Percentiles rank a stretch among this genome's conserved stretches.
Conservation (phyloP, 2,329 filamentous ascomycete genomes). For the Cladosporium sphaerospermum region DNA sequence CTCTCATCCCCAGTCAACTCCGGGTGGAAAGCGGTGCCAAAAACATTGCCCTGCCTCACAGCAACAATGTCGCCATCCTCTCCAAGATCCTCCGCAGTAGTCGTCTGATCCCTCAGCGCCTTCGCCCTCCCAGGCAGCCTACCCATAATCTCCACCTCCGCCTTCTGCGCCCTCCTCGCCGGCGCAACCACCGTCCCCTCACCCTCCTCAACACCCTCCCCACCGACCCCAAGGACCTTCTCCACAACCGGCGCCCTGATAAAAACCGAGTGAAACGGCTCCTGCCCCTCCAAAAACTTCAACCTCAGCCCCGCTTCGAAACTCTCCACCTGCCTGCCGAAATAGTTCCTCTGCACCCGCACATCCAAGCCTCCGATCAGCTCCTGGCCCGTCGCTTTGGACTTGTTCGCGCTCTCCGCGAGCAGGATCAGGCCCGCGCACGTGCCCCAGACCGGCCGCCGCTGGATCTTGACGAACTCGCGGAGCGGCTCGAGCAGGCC, state of each 20-base stretch:
- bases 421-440: slow-evolving; percentile 92
- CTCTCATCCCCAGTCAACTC: slow-evolving; percentile 82
- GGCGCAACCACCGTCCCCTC: slow-evolving; percentile 52
- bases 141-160: slow-evolving; percentile 54
- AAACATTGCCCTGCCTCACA: slow-evolving; percentile 81
- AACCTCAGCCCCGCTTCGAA: slow-evolving; percentile 72
- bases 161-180: slow-evolving; percentile 41
- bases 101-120: slow-evolving; percentile 42
- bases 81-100: slow-evolving; percentile 40
- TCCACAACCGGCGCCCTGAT: slow-evolving; percentile 94
- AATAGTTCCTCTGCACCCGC: slow-evolving; percentile 87
- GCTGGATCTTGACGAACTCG: slow-evolving; percentile 79
- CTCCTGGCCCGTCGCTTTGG: slow-evolving; percentile 86
- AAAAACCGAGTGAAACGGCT: slow-evolving; percentile 75
- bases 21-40: slow-evolving; percentile 93
- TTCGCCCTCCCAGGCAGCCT: slow-evolving; percentile 48
- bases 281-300: slow-evolving; percentile 53
- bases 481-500: slow-evolving; percentile 76
- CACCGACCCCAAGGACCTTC: slow-evolving; percentile 53
- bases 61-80: slow-evolving; percentile 74
- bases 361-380: slow-evolving; percentile 89
- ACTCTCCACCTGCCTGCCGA: slow-evolving; percentile 86
- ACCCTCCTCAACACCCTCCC: slow-evolving; percentile 27
- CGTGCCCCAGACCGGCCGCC: slow-evolving; percentile 88
- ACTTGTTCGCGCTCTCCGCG: slow-evolving; percentile 77